Percentiles rank a stretch among this genome's conserved stretches.
These are phyloP conservation scores for Candida tropicalis DNA, from an alignment of 1,139 yeast species.

Conservation along the genomic window DNA sequence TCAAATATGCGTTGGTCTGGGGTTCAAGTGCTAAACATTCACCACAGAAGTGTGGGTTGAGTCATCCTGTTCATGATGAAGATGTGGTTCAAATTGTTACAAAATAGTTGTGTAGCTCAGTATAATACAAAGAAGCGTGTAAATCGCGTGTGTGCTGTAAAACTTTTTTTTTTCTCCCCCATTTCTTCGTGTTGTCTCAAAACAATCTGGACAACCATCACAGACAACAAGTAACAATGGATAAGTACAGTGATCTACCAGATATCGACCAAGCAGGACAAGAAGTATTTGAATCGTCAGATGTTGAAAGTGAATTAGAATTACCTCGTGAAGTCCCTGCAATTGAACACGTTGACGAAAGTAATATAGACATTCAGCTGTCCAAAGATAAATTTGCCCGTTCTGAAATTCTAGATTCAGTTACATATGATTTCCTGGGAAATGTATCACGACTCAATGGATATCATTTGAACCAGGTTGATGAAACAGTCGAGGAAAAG, in stretches of 20 bases:
- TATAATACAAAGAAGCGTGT: no score
- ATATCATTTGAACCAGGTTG: constrained; percentile 24
- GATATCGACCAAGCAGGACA: constrained; percentile 31
- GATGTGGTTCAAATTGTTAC: constrained; percentile 92
- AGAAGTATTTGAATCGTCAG: constrained; percentile 55
- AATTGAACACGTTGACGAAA: constrained; percentile 17
- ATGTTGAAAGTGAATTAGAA: constrained; percentile 37
- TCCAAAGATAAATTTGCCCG: constrained; percentile 25
- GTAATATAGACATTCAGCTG: constrained; percentile 22
- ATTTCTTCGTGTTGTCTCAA: not conserved
- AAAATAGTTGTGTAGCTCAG: no score
- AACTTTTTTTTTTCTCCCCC: not conserved
- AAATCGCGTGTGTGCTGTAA: no score
- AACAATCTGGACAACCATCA: not conserved
- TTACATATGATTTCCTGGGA: constrained; percentile 43
- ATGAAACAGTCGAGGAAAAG: constrained; percentile 46
- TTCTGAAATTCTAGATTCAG: constrained; percentile 19
- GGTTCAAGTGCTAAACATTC: constrained; percentile 94
- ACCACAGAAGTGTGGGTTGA: constrained; percentile 94
- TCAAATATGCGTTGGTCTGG: constrained; percentile 95
- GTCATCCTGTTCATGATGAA: constrained; percentile 83
- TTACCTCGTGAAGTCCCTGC: not conserved
- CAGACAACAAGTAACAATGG: constrained; percentile 11
- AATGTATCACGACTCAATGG: constrained; percentile 30
- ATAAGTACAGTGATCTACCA: constrained; percentile 28